phyloP scores from a whole-genome alignment of 164 flowering plant genomes.

The Echeveria elegans region DNA sequence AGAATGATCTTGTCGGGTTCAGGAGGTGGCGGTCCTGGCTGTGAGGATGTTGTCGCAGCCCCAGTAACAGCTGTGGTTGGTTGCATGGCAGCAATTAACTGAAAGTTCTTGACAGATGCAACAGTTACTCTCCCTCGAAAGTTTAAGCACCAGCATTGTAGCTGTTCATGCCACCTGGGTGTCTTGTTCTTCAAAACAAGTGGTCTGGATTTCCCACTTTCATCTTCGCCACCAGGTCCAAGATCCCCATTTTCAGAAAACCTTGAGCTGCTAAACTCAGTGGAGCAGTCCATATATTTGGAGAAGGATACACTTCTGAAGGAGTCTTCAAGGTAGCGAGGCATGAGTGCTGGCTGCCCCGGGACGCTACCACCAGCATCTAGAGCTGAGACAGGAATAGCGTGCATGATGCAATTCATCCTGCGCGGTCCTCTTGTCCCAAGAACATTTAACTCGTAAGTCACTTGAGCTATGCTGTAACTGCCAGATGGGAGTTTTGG shows the following conservation, averaged over 20 bases:
- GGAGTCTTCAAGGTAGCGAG: constrained; percentile 34
- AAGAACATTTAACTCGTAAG: constrained; percentile 35
- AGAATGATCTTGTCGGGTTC: too few relatives aligned
- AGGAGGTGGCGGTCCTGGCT: too few relatives aligned
- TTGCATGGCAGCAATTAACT: too few relatives aligned
- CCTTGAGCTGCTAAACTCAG: constrained; percentile 24
- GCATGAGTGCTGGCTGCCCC: constrained; percentile 27
- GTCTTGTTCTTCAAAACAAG: too few relatives aligned
- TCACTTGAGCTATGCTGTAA: constrained; percentile 29
- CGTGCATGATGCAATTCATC: constrained; percentile 37
- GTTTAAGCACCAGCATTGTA: too few relatives aligned
- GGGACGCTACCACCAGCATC: constrained; percentile 25
- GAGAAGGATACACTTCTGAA: constrained; percentile 25
- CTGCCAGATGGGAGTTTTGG: constrained; percentile 40
- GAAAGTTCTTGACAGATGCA: too few relatives aligned
- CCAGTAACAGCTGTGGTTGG: too few relatives aligned
- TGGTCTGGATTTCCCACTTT: too few relatives aligned
- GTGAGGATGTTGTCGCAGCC: too few relatives aligned
- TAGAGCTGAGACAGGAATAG: constrained; percentile 31
- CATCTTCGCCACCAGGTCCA: too few relatives aligned
- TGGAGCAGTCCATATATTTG: constrained; percentile 25
- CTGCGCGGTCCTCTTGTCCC: constrained; percentile 36
- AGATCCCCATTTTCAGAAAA: constrained; percentile 20
- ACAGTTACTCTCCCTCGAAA: too few relatives aligned
- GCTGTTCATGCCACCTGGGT: too few relatives aligned